Percentiles rank a stretch among this genome's conserved stretches.
phyloP scores from a whole-genome alignment of 2,329 filamentous ascomycete genomes.

The Dryadomyces quercus-mongolicae region DNA sequence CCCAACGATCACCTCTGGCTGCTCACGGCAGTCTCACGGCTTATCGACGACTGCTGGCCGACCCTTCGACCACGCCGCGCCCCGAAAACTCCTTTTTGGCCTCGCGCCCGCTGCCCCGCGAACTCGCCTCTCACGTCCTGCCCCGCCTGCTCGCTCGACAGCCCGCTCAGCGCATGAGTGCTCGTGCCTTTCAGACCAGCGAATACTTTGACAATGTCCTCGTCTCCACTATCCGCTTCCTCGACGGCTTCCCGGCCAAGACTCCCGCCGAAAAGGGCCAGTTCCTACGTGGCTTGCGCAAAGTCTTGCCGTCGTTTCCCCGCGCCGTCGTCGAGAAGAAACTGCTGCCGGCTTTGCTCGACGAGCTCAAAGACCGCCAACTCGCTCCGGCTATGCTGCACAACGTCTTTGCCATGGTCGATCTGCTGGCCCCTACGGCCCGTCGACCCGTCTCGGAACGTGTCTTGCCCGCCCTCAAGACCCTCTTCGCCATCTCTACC shows the following conservation, averaged over 20 bases:
- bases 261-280: conserved; percentile 81
- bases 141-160: conserved; percentile 78
- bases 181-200: conserved; percentile 86
- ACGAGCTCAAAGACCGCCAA: conserved; percentile 88
- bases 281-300: conserved; percentile 79
- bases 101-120: conserved; percentile 65
- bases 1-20: conserved; percentile 77
- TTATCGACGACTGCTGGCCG: conserved; percentile 75
- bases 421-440: conserved; percentile 57
- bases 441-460: conserved; percentile 72
- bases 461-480: conserved; percentile 72
- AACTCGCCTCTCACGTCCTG: conserved; percentile 63
- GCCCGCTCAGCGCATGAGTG: conserved; percentile 76
- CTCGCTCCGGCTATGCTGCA: conserved; percentile 75
- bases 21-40: conserved; percentile 67
- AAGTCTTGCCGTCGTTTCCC: conserved; percentile 84
- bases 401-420: conserved; percentile 84
- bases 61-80: conserved; percentile 62
- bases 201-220: conserved; percentile 96
- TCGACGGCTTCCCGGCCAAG: conserved; percentile 85
- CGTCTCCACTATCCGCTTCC: conserved; percentile 89
- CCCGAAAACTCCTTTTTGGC: conserved; percentile 71
- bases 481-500: conserved; percentile 57
- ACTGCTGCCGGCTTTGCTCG: conserved; percentile 73
- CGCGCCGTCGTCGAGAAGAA: conserved; percentile 93